phyloP scores from a whole-genome alignment of 345 rosid species.

The Citrus australasica region DNA sequence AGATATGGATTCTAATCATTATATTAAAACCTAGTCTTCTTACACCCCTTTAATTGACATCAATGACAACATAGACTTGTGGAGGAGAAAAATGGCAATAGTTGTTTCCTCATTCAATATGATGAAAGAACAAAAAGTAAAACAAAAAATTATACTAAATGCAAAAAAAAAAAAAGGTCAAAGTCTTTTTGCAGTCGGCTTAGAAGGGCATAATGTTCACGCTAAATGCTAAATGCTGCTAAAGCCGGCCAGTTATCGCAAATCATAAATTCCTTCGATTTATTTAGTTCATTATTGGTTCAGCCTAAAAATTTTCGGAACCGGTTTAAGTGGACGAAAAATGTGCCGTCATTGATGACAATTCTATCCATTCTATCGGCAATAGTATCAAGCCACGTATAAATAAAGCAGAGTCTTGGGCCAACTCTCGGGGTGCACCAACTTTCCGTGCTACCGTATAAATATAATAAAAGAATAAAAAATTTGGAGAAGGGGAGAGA shows the following conservation, averaged over 20 bases:
- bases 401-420: neutral
- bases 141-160: too few relatives aligned
- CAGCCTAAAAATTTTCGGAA: neutral
- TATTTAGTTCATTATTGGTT: neutral
- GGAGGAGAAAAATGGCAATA: neutral
- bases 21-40: rapidly evolving
- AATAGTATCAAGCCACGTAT: neutral
- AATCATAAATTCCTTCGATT: too few relatives aligned
- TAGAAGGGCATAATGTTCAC: neutral
- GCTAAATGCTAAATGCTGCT: neutral
- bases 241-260: too few relatives aligned
- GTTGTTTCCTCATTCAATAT: too few relatives aligned
- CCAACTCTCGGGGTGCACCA: neutral
- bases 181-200: neutral
- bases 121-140: neutral
- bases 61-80: neutral
- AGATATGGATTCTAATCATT: too few relatives aligned
- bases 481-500: neutral
- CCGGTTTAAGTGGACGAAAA: neutral
- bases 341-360: neutral
- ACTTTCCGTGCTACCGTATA: conserved; percentile 7
- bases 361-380: neutral
- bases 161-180: too few relatives aligned
- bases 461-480: neutral
- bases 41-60: neutral